Base-by-base conservation (phyloP, 2,329 filamentous ascomycete species). In the Teratosphaeria zuluensis region DNA sequence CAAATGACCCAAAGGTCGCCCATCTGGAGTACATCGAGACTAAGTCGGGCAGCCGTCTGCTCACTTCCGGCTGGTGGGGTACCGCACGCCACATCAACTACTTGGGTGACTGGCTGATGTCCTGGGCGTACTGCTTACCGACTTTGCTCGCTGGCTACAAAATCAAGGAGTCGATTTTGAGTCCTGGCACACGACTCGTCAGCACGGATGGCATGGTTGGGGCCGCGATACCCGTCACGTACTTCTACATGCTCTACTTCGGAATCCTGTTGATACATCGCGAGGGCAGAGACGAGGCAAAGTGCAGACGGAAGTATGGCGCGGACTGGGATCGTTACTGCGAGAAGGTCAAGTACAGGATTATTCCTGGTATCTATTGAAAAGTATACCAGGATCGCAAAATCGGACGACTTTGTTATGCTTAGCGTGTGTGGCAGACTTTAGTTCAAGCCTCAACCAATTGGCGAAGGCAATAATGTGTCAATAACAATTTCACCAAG, bases 221-320 rank as follows among this genome's bases (percentile, higher is more conserved):
- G 24, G 95, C 88, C 83, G 91, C 88, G 53, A 91, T 92, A 75
- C 77, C 92, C 53, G 83, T 96, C 65, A 96, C 92, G 0, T 97
- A 96, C 78, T 96, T 96, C 72, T 97, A 95, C 76, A 81, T 96
- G 66, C 68, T 95, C 7, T 97, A 96, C 78, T 96, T 97, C 76
- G 91, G 86, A 3, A 77, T 95, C 12, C 76, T 97, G 62, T 80
- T 97, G 11, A 78, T 96, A 57, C 92, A 96, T 72, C 87, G 92
- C 21, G 91, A 95, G 71, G 78, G 84, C 59, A 82, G 92, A 56
- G 92, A 97, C 66, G 92, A 96, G 66, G 88, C 90, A 72, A 96
- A 96, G 79, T 97, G 92, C 74, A 80, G 82, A 63, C 83, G 83
- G 70, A 97, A 97, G 80, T 97, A 97, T 69, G 92, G 92, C 30